Conservation (phyloP, 2,329 filamentous ascomycete genomes). For the Xylaria sp. region DNA sequence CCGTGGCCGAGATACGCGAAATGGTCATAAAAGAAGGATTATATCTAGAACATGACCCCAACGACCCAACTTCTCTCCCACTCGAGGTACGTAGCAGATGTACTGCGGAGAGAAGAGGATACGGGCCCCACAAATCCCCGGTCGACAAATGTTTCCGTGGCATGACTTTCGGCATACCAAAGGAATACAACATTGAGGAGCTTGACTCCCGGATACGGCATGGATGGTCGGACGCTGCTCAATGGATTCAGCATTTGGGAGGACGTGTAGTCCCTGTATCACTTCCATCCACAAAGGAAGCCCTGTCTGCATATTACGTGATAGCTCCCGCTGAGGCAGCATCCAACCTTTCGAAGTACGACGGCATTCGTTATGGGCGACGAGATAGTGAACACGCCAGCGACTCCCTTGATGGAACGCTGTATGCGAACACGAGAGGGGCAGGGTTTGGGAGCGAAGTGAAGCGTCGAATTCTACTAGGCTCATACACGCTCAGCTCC, state of each 20-base stretch:
- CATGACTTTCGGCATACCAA: conserved; percentile 59
- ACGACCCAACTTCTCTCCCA: conserved; percentile 76
- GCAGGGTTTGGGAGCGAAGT: conserved; percentile 83
- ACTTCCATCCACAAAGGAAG: conserved; percentile 80
- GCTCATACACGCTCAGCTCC: conserved; percentile 87
- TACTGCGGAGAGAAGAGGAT: conserved; percentile 34
- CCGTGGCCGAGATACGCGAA: conserved; percentile 53
- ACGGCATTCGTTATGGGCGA: conserved; percentile 88
- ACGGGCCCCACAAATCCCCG: no score
- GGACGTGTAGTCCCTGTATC: conserved; percentile 75
- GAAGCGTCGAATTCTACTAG: conserved; percentile 81
- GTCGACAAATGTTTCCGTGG: no score
- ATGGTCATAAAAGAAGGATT: conserved; percentile 55
- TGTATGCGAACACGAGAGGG: conserved; percentile 78
- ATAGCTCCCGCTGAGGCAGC: conserved; percentile 93
- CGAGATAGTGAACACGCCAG: conserved; percentile 48
- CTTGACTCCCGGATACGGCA: conserved; percentile 69
- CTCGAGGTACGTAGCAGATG: conserved; percentile 55
- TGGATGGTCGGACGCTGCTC: conserved; percentile 69
- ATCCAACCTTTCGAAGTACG: conserved; percentile 95
- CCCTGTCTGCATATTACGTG: conserved; percentile 92
- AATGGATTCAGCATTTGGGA: conserved; percentile 63
- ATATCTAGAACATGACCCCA: conserved; percentile 60
- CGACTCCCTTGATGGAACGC: conserved; percentile 60
- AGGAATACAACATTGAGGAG: conserved; percentile 88